A percentile compares a stretch with the other conserved stretches of the same genome.
Conservation (phyloP, 495 filamentous ascomycete species). For the Talaromyces adpressus region DNA sequence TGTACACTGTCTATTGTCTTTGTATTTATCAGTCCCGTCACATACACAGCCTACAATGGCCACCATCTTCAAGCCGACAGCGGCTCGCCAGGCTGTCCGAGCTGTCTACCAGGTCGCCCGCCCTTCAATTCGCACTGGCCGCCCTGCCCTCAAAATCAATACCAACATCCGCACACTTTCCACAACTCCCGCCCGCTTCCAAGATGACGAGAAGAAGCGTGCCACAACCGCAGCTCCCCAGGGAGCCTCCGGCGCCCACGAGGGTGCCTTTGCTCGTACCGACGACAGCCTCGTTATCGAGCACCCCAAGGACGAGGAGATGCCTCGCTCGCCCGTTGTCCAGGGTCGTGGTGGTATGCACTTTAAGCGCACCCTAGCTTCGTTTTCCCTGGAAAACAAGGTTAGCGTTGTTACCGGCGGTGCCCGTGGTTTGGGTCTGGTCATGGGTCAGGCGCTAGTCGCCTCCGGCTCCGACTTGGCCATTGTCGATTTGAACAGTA, state of each 20-base stretch:
- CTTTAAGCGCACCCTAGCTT: conserved; percentile 62
- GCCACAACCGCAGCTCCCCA: conserved; percentile 21
- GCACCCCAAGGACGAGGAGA: conserved; percentile 63
- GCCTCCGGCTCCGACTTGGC: conserved; percentile 82
- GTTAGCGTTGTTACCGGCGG: conserved; percentile 80
- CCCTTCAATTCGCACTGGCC: conserved; percentile 15
- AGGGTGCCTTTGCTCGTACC: conserved; percentile 62
- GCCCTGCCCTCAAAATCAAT: conserved; percentile 8
- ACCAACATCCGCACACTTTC: conserved; percentile 22
- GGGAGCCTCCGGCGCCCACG: conserved; percentile 25
- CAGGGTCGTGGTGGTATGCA: conserved; percentile 65
- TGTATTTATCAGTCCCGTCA: not conserved
- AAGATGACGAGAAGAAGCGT: conserved; percentile 25
- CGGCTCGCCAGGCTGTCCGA: conserved; percentile 24
- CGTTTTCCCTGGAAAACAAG: conserved; percentile 73
- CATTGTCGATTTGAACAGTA: conserved; percentile 89
- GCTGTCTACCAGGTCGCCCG: conserved; percentile 18
- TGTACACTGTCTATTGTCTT: not conserved
- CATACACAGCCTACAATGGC: not conserved
- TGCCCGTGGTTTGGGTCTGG: conserved; percentile 76
- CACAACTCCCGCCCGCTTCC: conserved; percentile 20
- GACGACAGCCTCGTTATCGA: conserved; percentile 68
- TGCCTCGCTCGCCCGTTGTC: conserved; percentile 59
- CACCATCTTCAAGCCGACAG: conserved; percentile 28
- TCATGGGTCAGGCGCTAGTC: conserved; percentile 86